Percentiles rank a stretch among this genome's conserved stretches.
Conservation (phyloP, 2,329 filamentous ascomycete species). For the Aspergillus ibericus region DNA sequence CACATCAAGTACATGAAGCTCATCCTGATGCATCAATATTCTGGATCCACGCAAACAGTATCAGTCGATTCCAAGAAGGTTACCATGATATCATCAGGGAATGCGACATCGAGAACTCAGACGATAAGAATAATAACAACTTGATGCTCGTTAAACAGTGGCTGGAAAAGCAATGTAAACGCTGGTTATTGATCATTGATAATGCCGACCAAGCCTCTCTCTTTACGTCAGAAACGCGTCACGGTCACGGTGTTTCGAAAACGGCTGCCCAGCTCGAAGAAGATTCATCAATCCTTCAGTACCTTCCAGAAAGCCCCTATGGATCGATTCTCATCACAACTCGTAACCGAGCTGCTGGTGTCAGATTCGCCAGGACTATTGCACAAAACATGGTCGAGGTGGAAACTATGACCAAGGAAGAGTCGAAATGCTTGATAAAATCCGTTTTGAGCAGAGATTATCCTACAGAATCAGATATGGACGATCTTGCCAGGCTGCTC, state of each 20-base stretch:
- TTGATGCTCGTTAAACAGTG: constrained; percentile 9
- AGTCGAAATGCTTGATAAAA: constrained; percentile 13
- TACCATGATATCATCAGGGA: constrained; percentile 8
- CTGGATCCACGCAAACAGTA: constrained; percentile 15
- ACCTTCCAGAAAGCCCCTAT: constrained; percentile 4
- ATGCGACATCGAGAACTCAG: constrained; percentile 1
- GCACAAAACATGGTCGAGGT: constrained; percentile 10
- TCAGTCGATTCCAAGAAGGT: constrained; percentile 12
- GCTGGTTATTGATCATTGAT: constrained; percentile 20
- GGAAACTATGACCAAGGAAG: constrained; percentile 8
- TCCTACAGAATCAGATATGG: constrained; percentile 9
- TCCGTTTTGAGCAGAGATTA: constrained; percentile 1
- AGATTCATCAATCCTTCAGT: constrained; percentile 4
- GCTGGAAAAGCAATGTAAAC: constrained; percentile 13
- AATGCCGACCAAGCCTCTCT: constrained; percentile 21
- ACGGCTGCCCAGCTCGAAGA: not conserved
- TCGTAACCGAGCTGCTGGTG: constrained; percentile 14
- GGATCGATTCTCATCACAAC: constrained; percentile 14
- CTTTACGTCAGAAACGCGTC: not conserved
- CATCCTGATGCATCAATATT: constrained; percentile 7
- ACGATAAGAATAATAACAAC: constrained; percentile 6
- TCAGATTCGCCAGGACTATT: constrained; percentile 10
- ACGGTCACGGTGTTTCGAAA: not conserved
- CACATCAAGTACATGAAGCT: constrained; percentile 3
- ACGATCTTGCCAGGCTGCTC: constrained; percentile 8